These are phyloP conservation scores for Colletotrichum sp. DNA, from an alignment of 2,329 filamentous ascomycete species.

Conservation along the genomic window DNA sequence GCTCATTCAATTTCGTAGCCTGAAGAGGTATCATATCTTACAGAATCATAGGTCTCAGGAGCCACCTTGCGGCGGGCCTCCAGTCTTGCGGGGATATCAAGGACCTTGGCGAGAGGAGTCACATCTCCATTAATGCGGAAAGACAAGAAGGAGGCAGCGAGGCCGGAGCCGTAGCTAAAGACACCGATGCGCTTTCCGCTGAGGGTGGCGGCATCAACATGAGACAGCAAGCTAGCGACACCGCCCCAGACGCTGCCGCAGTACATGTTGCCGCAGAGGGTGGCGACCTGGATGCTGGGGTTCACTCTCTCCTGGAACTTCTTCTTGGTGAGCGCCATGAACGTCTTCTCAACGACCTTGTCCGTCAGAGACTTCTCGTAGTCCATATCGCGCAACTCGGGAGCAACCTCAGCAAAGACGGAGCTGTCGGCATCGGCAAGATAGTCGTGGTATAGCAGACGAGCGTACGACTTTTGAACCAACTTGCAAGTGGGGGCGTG, in stretches of 20 bases:
- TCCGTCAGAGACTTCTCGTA: constrained; percentile 81
- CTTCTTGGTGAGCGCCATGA: constrained; percentile 86
- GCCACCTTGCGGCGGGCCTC: constrained; percentile 68
- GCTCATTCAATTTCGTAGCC: background rate
- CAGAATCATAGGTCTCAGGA: constrained; percentile 76
- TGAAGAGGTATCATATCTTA: constrained; percentile 45
- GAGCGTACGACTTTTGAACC: constrained; percentile 83
- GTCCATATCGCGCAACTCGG: constrained; percentile 78
- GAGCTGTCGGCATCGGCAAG: constrained; percentile 70
- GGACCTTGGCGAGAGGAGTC: constrained; percentile 67
- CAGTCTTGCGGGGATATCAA: constrained; percentile 74
- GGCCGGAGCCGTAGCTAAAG: constrained; percentile 81
- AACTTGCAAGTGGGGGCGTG: constrained; percentile 88
- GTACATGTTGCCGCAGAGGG: constrained; percentile 75
- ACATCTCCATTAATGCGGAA: constrained; percentile 77
- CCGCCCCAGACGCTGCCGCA: constrained; percentile 78
- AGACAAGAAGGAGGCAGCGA: constrained; percentile 75
- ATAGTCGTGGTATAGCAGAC: constrained; percentile 87
- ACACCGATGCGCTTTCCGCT: constrained; percentile 76
- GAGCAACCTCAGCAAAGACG: constrained; percentile 75
- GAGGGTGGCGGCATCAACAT: constrained; percentile 66
- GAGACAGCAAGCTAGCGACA: constrained; percentile 71
- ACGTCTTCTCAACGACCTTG: constrained; percentile 85
- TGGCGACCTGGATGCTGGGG: constrained; percentile 76
- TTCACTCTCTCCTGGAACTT: constrained; percentile 79